These are phyloP conservation scores for Neospermospora avenae DNA, from an alignment of 2,329 filamentous ascomycete genomes.

Conservation along the genomic window DNA sequence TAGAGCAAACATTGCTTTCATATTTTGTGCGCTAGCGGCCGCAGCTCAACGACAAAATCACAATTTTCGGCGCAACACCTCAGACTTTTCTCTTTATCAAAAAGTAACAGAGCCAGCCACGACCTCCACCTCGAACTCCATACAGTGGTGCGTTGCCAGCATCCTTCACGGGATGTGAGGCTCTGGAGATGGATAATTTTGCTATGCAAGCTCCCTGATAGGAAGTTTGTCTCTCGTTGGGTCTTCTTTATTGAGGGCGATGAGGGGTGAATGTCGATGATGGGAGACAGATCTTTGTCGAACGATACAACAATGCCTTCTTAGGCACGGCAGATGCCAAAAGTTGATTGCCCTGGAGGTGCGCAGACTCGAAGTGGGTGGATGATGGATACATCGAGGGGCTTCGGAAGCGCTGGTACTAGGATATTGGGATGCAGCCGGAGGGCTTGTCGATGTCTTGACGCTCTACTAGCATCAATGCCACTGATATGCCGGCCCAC, in stretches of 20 bases:
- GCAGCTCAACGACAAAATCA: slow-evolving; percentile 13
- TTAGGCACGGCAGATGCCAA: neutral
- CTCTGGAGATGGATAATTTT: slow-evolving; percentile 57
- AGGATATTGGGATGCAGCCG: too few relatives aligned
- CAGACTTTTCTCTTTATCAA: slow-evolving; percentile 40
- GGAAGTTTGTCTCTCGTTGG: slow-evolving; percentile 67
- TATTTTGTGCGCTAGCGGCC: neutral
- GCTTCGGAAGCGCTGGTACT: too few relatives aligned
- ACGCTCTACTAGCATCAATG: too few relatives aligned
- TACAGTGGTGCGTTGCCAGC: slow-evolving; percentile 69
- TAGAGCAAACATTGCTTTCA: neutral
- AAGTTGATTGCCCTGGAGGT: neutral
- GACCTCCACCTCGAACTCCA: slow-evolving; percentile 57
- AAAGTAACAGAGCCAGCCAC: slow-evolving; percentile 65
- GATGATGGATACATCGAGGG: too few relatives aligned
- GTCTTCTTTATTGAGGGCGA: slow-evolving; percentile 70
- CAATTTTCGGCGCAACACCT: slow-evolving; percentile 12
- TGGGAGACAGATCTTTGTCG: slow-evolving; percentile 51
- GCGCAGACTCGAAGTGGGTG: neutral
- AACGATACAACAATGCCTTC: neutral
- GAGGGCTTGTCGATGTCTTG: too few relatives aligned
- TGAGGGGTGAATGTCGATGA: slow-evolving; percentile 69
- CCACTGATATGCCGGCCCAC: too few relatives aligned
- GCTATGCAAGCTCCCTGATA: slow-evolving; percentile 51
- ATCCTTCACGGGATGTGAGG: slow-evolving; percentile 49